Percentiles rank a stretch among this genome's conserved stretches.
phyloP scores from a whole-genome alignment of 352 stramenopile species.

The Globisporangium echinulatum region DNA sequence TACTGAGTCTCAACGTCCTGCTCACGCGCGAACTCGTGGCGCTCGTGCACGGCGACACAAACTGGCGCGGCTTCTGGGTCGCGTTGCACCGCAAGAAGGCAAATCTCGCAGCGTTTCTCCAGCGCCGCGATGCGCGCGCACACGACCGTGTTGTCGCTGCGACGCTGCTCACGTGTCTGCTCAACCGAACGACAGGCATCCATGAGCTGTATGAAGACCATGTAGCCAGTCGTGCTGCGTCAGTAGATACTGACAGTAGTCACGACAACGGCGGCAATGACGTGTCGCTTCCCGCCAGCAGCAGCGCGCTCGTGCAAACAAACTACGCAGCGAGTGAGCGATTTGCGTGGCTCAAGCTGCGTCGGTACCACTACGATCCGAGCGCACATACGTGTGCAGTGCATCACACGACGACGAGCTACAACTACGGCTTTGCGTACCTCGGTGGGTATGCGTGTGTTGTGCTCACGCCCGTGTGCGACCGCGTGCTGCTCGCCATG shows the following conservation, averaged over 20 bases:
- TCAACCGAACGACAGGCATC: conserved; percentile 42
- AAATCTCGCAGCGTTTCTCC: conserved; percentile 39
- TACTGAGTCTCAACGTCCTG: conserved; percentile 52
- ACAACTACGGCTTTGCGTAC: conserved; percentile 61
- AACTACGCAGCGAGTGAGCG: conserved; percentile 39
- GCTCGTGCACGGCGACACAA: conserved; percentile 23
- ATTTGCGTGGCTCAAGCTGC: conserved; percentile 58
- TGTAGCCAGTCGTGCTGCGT: conserved; percentile 1
- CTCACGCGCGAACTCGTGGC: conserved; percentile 43
- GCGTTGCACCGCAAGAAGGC: conserved; percentile 36
- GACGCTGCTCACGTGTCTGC: conserved; percentile 38
- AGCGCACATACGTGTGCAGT: conserved; percentile 50
- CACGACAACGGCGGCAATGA: conserved; percentile 4
- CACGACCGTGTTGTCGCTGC: conserved; percentile 32
- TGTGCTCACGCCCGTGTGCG: conserved; percentile 53
- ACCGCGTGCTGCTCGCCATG: conserved; percentile 47
- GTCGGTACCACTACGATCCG: conserved; percentile 53
- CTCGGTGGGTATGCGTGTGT: conserved; percentile 31
- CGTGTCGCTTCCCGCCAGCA: conserved; percentile 6
- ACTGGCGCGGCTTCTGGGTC: conserved; percentile 46
- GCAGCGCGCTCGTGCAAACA: conserved; percentile 26
- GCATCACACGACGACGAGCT: conserved; percentile 52
- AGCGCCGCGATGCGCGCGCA: conserved; percentile 16
- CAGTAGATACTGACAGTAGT: neutral
- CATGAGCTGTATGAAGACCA: conserved; percentile 44